These are phyloP conservation scores for Lumnitzera racemosa DNA, from an alignment of 345 rosid species.

Conservation along the genomic window DNA sequence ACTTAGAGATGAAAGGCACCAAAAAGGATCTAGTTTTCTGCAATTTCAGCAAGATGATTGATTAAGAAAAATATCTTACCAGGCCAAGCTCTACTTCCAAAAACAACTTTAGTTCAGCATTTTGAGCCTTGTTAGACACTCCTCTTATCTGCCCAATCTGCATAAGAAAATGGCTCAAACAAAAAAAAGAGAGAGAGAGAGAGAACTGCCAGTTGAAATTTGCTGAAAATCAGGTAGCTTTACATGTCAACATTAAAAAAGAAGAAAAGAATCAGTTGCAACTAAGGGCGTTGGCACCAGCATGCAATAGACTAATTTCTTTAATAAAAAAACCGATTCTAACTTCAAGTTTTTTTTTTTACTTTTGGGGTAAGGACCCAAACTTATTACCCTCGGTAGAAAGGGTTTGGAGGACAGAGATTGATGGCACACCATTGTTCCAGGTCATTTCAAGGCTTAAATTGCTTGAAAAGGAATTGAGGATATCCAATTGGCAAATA, in stretches of 20 bases:
- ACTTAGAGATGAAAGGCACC: slow-evolving; percentile 3
- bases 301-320: no score
- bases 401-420: no score
- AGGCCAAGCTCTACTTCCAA: slow-evolving; percentile 64
- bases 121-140: slow-evolving; percentile 47
- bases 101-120: slow-evolving; percentile 57
- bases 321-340: no score
- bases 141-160: slow-evolving; percentile 71
- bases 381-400: no score
- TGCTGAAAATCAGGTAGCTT: neutral
- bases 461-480: no score
- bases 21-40: neutral
- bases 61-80: slow-evolving; percentile 24
- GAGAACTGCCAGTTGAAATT: neutral
- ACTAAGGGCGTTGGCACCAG: neutral
- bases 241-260: neutral
- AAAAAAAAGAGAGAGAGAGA: neutral
- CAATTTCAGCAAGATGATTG: neutral
- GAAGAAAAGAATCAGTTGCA: neutral
- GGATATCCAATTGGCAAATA: no score
- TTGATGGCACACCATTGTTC: no score
- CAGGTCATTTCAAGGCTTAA: no score
- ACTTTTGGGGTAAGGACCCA: no score
- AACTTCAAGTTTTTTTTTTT: no score
- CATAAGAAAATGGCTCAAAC: neutral